phyloP scores from a whole-genome alignment of 140 eudicot genomes.

The Oenanthe javanica region DNA sequence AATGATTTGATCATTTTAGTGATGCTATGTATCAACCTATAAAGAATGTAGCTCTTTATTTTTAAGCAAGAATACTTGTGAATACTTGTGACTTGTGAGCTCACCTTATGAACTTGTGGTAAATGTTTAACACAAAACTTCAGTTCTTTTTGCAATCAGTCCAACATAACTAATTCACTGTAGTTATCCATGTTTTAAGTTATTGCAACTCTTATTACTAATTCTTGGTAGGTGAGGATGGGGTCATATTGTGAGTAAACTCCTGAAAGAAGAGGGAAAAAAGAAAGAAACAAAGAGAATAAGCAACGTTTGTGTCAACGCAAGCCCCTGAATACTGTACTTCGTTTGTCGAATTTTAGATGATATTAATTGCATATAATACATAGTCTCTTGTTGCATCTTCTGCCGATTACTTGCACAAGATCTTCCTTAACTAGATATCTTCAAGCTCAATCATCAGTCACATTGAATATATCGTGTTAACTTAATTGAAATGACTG shows the following conservation, averaged over 20 bases:
- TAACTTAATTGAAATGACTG: neutral
- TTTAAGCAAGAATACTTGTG: neutral
- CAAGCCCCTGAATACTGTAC: neutral
- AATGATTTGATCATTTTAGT: neutral
- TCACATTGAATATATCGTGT: no score
- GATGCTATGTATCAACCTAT: neutral
- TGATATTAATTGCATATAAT: neutral
- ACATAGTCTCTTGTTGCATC: neutral
- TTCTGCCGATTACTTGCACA: neutral
- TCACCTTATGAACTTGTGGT: neutral
- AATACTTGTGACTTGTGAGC: neutral
- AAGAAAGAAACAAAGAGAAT: constrained; percentile 5
- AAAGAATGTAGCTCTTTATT: neutral
- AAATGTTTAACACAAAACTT: neutral
- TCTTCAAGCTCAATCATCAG: neutral
- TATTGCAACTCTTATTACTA: neutral
- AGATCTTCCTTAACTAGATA: neutral
- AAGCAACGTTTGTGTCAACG: neutral
- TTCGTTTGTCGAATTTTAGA: neutral
- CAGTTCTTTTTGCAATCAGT: neutral
- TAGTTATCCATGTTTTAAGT: neutral
- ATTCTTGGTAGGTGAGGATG: neutral
- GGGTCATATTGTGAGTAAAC: neutral
- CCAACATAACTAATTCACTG: neutral
- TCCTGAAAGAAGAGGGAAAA: neutral